Evolutionary conservation across 768 basidiomycete genomes (phyloP).

Genomic region (Termitomyces sp.): DNA sequence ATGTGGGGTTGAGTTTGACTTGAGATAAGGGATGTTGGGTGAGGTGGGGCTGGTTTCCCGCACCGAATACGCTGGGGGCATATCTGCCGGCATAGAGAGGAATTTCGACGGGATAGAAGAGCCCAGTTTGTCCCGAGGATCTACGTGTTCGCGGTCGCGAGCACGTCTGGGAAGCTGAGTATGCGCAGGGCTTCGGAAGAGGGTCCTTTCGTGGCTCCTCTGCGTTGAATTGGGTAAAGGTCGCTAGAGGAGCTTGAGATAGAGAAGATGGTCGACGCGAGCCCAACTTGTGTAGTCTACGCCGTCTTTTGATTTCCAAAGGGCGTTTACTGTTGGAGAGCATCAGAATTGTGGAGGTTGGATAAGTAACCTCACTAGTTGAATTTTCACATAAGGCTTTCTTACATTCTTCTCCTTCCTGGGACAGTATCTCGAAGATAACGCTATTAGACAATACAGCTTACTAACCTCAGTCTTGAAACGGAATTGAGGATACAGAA

Average conservation of each 20-base stretch:
- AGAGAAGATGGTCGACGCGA: background rate
- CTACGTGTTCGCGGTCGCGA: slow-evolving; percentile 7
- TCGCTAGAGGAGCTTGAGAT: background rate
- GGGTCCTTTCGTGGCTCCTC: background rate
- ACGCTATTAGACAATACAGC: background rate
- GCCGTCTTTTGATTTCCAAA: background rate
- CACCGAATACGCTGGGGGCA: slow-evolving; percentile 22
- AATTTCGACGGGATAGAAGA: slow-evolving; percentile 16
- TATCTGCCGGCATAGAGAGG: slow-evolving; percentile 24
- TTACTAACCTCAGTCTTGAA: background rate
- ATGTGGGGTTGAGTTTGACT: slow-evolving; percentile 24
- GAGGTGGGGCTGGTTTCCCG: slow-evolving; percentile 16
- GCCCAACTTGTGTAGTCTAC: background rate
- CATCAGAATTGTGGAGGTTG: slow-evolving; percentile 1
- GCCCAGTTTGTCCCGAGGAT: slow-evolving; percentile 14
- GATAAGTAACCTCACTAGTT: background rate
- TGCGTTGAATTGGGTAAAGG: background rate
- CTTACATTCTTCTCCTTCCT: slow-evolving; percentile 4
- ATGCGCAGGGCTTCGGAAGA: background rate
- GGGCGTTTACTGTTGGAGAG: slow-evolving; percentile 1
- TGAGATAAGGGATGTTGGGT: slow-evolving; percentile 19
- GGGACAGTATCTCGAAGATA: background rate
- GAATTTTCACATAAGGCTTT: background rate
- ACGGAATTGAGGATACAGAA: background rate
- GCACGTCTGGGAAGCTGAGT: background rate